Conservation (phyloP, 2,329 filamentous ascomycete genomes). For the Exserohilum rostratum region DNA sequence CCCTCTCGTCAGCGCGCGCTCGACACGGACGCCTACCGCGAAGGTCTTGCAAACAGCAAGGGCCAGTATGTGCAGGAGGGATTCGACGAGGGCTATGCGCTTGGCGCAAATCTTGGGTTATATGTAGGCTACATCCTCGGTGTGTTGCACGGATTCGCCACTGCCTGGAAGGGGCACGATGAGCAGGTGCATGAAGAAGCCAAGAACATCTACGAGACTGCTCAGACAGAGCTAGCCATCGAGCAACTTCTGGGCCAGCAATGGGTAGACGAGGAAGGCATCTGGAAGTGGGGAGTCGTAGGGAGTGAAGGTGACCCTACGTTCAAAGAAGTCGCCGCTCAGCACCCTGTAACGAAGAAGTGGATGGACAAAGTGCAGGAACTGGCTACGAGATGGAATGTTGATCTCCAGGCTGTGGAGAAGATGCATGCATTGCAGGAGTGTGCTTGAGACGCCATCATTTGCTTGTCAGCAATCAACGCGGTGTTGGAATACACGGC, state of each 20-base stretch:
- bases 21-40: constrained; percentile 85
- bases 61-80: constrained; percentile 77
- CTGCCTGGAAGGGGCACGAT: constrained; percentile 51
- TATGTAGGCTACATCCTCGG: constrained; percentile 77
- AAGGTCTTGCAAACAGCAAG: constrained; percentile 81
- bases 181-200: constrained; percentile 36
- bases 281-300: constrained; percentile 69
- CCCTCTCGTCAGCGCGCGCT: constrained; percentile 76
- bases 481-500: too few species aligned
- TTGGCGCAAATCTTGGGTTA: constrained; percentile 81
- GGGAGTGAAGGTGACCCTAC: constrained; percentile 44
- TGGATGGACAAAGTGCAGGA: constrained; percentile 61
- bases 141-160: constrained; percentile 72
- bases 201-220: constrained; percentile 48
- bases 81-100: constrained; percentile 87
- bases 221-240: constrained; percentile 65
- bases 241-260: constrained; percentile 66
- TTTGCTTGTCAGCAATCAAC: too few species aligned
- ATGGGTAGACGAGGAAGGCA: constrained; percentile 73
- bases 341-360: constrained; percentile 69
- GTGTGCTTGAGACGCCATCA: constrained; percentile 17
- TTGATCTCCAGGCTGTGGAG: constrained; percentile 49
- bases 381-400: constrained; percentile 51
- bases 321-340: constrained; percentile 59
- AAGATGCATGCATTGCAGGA: constrained; percentile 47